Conservation (phyloP, 495 filamentous ascomycete species). For the Aspergillus egyptiacus region DNA sequence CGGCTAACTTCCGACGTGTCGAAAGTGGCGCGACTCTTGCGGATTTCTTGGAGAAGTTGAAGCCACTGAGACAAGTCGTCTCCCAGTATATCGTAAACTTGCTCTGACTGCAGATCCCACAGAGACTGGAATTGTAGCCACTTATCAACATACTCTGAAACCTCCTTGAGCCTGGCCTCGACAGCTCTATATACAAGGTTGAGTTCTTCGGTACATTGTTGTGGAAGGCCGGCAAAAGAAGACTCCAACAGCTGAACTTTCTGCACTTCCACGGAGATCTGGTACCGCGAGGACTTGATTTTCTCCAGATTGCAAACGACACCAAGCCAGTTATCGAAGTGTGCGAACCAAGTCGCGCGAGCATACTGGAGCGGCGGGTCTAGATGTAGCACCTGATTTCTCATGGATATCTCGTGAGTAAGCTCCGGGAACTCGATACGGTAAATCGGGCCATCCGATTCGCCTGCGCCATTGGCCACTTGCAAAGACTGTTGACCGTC, state of each 20-base stretch:
- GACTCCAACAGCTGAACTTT: slow-evolving; percentile 55
- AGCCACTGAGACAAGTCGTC: slow-evolving; percentile 90
- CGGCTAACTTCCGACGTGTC: slow-evolving; percentile 89
- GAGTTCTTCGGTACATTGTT: slow-evolving; percentile 69
- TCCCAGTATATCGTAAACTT: slow-evolving; percentile 86
- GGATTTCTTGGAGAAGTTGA: slow-evolving; percentile 88
- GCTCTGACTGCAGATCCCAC: slow-evolving; percentile 94
- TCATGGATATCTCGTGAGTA: slow-evolving; percentile 88
- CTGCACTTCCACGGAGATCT: slow-evolving; percentile 69
- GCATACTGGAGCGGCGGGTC: slow-evolving; percentile 90
- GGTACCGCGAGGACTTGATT: slow-evolving; percentile 90
- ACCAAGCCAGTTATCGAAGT: slow-evolving; percentile 89
- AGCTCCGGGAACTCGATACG: slow-evolving; percentile 51
- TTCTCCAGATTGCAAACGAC: slow-evolving; percentile 86
- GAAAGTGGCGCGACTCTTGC: slow-evolving; percentile 87
- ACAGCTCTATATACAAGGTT: slow-evolving; percentile 71
- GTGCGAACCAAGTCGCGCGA: slow-evolving; percentile 85
- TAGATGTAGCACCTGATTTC: slow-evolving; percentile 91
- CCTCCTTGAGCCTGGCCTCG: slow-evolving; percentile 68
- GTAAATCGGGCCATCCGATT: slow-evolving; percentile 47
- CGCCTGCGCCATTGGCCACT: slow-evolving; percentile 25
- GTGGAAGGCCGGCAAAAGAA: slow-evolving; percentile 81
- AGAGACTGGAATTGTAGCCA: slow-evolving; percentile 98
- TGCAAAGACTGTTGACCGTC: slow-evolving; percentile 29
- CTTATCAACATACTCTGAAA: slow-evolving; percentile 82